Evolutionary conservation across 1,284 basidiomycete genomes (phyloP), one percentile per base, ranked within the genome.

Genomic region (Melampsora americana): DNA sequence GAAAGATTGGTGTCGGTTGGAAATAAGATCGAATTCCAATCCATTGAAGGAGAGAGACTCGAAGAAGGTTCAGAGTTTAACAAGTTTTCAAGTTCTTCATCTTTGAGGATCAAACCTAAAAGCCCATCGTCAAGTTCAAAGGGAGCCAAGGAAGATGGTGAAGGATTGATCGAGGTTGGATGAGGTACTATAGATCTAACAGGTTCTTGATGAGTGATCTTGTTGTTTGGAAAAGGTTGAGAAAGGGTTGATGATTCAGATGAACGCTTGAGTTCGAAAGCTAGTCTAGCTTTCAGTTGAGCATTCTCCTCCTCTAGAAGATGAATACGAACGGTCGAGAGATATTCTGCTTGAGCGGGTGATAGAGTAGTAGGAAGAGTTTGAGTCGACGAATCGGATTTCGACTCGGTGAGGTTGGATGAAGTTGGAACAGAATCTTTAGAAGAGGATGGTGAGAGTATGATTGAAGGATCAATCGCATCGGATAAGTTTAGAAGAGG

Each of bases 381-480:
- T 1, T 4, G 5, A 44, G 26, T 1, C 1, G 50, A 39, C 5
- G 28, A 5, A 2, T 12, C 11, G 7, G 30, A 50, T 68, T 48
- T 30, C 16, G n/a, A 11, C 7, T 39, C 42, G 4, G 30, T 53
- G 2, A 30, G 46, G 5, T 18, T n/a, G 18, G 32, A 42, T 28
- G n/a, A 39, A 28, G 39, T 42, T 2, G 42, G 42, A 26, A 60
- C 53, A 62, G 69, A 59, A 53, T 69, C 69, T 20, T 59, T 39
- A 4, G 59, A 23, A 7, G 69, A 48, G 26, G 59, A 50, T 64
- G 26, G 23, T 56, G 48, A 56, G 4, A 61, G 32, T 28, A 70
- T 70, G 70, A 72, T 72, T 28, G 70, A 72, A 35, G 70, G 70
- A 48, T 72, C 70, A 60, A 72, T 72, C 35, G 35, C 35, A 35